A percentile compares a stretch with the other conserved stretches of the same genome.
Evolutionary conservation across 192 early-diverging fungal genomes (phyloP).

Genomic region (Cladochytrium replicatum): DNA sequence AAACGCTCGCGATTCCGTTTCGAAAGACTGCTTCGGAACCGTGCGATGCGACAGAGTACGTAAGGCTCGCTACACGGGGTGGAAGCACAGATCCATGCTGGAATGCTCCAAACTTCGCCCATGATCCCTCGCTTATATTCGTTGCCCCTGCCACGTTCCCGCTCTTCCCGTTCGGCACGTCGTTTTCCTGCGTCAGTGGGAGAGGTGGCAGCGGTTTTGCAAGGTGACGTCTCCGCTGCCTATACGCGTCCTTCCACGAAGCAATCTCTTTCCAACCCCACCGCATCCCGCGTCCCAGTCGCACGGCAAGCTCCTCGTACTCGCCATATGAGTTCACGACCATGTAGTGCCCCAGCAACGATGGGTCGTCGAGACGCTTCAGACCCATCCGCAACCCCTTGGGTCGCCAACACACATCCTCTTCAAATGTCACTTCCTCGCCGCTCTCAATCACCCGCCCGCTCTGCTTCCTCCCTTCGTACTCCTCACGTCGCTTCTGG

Average conservation of each 20-base stretch:
- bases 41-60: too few relatives aligned
- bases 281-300: conserved; percentile 14
- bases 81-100: too few relatives aligned
- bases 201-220: neutral
- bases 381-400: neutral
- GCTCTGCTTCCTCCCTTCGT: conserved; percentile 48
- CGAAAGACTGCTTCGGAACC: too few relatives aligned
- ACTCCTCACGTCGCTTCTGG: conserved; percentile 55
- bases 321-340: conserved; percentile 35
- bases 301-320: conserved; percentile 37
- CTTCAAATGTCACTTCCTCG: neutral
- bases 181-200: neutral
- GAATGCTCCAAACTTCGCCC: too few relatives aligned
- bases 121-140: too few relatives aligned
- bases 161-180: too few relatives aligned
- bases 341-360: conserved; percentile 35
- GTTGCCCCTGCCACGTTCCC: too few relatives aligned
- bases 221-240: neutral
- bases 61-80: too few relatives aligned
- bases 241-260: conserved; percentile 1
- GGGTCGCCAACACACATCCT: neutral
- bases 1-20: neutral
- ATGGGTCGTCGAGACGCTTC: conserved; percentile 13
- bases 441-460: conserved; percentile 2
- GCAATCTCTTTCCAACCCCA: conserved; percentile 28